Evolutionary conservation across 2,329 filamentous ascomycete species (phyloP), one percentile per base, ranked within the genome.

Genomic region (Clathrospora elynae): DNA sequence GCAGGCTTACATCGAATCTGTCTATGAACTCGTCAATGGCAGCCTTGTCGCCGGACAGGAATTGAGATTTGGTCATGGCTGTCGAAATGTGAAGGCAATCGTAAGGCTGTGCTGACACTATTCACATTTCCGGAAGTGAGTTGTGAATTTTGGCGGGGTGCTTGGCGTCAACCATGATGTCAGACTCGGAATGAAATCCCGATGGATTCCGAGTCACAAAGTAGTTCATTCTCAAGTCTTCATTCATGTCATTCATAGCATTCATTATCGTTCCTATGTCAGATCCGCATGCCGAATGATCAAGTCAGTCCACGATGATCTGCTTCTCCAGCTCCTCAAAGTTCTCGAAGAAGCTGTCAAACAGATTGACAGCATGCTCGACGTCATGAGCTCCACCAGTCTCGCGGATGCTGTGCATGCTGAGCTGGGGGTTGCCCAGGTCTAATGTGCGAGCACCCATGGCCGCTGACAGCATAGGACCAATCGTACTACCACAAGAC

Each of bases 341-440:
- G 65, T 87, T 81, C 57, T 86, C 78, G 68, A 95, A 91, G 74
- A 96, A 99, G 57, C 86, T 83, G 53, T 87, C 84, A 71, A 99
- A 97, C 38, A 99, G 70, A 63, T 86, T 85, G 53, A 96, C 84
- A 0, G 88, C 88, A 73, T 93, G 83, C 57, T 87, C 88, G 1
- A 97, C 87, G 73, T 99, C 92, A 59, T 90, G 83, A 1, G 86
- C 84, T 25, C 93, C 93, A 16, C 88, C 88, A 29, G 89, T 96
- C 78, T 97, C 93, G 40, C 93, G 84, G 64, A 96, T 96, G 66
- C 88, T 93, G 74, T 97, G 92, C 93, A 97, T 97, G 67, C 87
- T 90, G 53, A 96, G 77, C 75, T 97, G 92, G 18, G 92, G 86
- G 73, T 96, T 97, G 7, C 92, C 92, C 42, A 97, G 73, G 73